Percentiles rank a stretch among this genome's conserved stretches.
These are phyloP conservation scores for Echinosophora koreensis DNA, from an alignment of 306 rosid genomes.

Conservation along the genomic window DNA sequence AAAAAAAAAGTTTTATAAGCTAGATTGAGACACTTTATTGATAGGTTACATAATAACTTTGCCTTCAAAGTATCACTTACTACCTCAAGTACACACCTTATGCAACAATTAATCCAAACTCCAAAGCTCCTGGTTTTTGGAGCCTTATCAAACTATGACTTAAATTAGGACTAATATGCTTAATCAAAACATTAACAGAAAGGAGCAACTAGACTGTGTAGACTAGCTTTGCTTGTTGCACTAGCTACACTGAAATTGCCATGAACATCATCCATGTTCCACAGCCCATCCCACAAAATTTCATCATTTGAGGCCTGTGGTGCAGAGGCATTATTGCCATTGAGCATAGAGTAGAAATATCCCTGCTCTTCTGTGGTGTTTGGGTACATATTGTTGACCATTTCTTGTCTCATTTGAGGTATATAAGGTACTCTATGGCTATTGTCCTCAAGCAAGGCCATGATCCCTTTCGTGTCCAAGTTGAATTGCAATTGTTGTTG, in stretches of 20 bases:
- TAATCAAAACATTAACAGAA: conserved; percentile 49
- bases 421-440: conserved; percentile 46
- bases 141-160: conserved; percentile 43
- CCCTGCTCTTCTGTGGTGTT: conserved; percentile 60
- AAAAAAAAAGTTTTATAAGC: conserved; percentile 29
- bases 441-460: conserved; percentile 69
- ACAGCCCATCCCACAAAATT: conserved; percentile 68
- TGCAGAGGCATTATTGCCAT: conserved; percentile 45
- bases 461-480: conserved; percentile 66
- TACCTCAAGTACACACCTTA: conserved; percentile 51
- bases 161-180: conserved; percentile 9
- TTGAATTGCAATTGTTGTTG: conserved; percentile 53
- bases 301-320: conserved; percentile 61
- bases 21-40: conserved; percentile 49
- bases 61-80: conserved; percentile 40
- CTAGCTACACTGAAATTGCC: conserved; percentile 55
- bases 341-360: conserved; percentile 55
- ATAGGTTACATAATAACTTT: conserved; percentile 31
- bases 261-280: conserved; percentile 82
- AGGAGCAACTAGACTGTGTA: conserved; percentile 73
- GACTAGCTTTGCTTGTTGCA: conserved; percentile 56
- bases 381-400: conserved; percentile 47
- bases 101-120: conserved; percentile 35
- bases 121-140: conserved; percentile 54
- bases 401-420: conserved; percentile 61